Evolutionary conservation across 2,329 filamentous ascomycete genomes (phyloP), one percentile per base, ranked within the genome.

Genomic region (Karstenula rhodostoma): DNA sequence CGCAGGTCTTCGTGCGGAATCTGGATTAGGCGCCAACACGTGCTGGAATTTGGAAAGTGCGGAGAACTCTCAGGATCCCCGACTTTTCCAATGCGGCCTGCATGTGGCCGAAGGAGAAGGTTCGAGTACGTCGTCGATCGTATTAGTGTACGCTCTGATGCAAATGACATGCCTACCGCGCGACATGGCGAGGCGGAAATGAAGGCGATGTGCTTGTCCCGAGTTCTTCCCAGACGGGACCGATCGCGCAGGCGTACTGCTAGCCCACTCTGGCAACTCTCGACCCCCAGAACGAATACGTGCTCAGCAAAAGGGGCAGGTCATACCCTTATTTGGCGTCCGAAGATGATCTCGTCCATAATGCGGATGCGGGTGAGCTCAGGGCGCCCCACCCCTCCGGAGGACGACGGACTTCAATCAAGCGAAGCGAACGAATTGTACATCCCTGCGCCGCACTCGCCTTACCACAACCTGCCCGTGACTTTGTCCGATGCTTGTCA

Each of bases 401-500:
- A 15, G 51, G 40, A 46, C 35, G 27, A 35, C 52, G 42, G 52
- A 55, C 35, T 55, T 55, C 40, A 46, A 12, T 9, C 9, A 2
- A 40, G 40, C 33, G n/a, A 43, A 46, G 27, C 52, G 52, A 55
- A 17, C 52, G 42, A 55, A 55, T 55, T 27, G 32, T 15, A 43
- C 19, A 25, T 13, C 42, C 17, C 40, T 22, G 12, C 7, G n/a
- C 29, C 52, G 52, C 42, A 55, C 52, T 55, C 40, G 52, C 52
- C 40, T 55, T 27, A 37, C 51, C 19, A 27, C 12, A 35, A 27
- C 52, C 19, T n/a, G 42, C 40, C 52, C 42, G 52, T 46, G 27
- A 44, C 52, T 46, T 55, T 55, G 52, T 55, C 52, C 52, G 52
- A 55, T 35, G 40, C 52, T 55, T 55, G 52, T 37, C 52, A 55